phyloP scores from a whole-genome alignment of 2,329 filamentous ascomycete species.

The Camillea tinctor region DNA sequence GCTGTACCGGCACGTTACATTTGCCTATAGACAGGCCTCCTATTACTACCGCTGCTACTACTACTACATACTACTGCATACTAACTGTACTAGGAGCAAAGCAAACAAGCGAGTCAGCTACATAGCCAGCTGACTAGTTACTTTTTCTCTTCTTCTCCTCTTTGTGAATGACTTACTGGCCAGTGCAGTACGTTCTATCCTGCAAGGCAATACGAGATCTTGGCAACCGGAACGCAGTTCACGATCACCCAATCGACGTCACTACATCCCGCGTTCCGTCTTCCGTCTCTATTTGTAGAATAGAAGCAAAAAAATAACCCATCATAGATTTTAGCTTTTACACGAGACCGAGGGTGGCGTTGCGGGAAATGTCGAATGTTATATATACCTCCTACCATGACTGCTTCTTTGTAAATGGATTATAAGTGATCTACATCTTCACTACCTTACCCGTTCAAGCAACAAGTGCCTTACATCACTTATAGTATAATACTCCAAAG shows the following conservation, averaged over 20 bases:
- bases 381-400: not conserved
- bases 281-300: conserved; percentile 4
- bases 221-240: conserved; percentile 19
- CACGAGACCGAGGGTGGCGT: conserved; percentile 13
- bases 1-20: not conserved
- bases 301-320: too few species aligned
- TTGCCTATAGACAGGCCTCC: not conserved
- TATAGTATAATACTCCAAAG: too few species aligned
- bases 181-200: conserved; percentile 11
- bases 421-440: too few species aligned
- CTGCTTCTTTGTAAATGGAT: not conserved
- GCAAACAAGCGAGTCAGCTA: too few species aligned
- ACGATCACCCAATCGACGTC: conserved; percentile 22
- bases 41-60: too few species aligned
- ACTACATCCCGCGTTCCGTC: conserved; percentile 13
- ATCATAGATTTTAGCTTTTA: conserved; percentile 11
- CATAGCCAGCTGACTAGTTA: conserved; percentile 2
- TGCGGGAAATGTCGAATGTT: not conserved
- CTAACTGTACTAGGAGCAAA: too few species aligned
- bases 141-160: too few species aligned
- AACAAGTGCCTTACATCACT: too few species aligned
- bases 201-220: conserved; percentile 29
- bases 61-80: too few species aligned
- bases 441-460: too few species aligned
- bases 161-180: conserved; percentile 4